phyloP scores from a whole-genome alignment of 2,329 filamentous ascomycete species.

The Fusarium robinianum region DNA sequence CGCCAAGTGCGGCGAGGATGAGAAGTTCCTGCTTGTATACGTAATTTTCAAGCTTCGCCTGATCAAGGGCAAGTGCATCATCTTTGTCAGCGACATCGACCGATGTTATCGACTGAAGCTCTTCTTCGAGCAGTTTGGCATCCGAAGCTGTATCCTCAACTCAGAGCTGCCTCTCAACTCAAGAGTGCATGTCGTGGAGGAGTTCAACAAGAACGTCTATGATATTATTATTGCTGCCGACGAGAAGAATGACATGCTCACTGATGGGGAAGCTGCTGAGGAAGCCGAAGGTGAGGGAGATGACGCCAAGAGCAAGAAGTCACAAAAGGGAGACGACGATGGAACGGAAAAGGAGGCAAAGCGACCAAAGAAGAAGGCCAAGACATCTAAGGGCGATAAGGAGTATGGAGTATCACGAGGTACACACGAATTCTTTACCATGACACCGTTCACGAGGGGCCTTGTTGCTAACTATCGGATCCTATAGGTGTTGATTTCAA shows the following conservation, averaged over 20 bases:
- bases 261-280: constrained; percentile 55
- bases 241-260: constrained; percentile 84
- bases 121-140: constrained; percentile 95
- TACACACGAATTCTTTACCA: constrained; percentile 11
- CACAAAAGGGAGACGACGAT: constrained; percentile 24
- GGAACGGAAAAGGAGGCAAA: constrained; percentile 39
- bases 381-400: constrained; percentile 69
- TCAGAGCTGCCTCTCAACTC: constrained; percentile 93
- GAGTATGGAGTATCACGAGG: constrained; percentile 96
- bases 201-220: constrained; percentile 96
- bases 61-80: constrained; percentile 84
- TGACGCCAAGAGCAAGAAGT: constrained; percentile 36
- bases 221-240: constrained; percentile 98
- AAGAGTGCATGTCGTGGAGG: constrained; percentile 89
- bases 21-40: constrained; percentile 92
- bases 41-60: constrained; percentile 94
- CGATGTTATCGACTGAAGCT: constrained; percentile 88
- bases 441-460: not conserved
- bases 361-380: constrained; percentile 41
- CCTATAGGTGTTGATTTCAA: constrained; percentile 80
- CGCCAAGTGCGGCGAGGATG: constrained; percentile 92
- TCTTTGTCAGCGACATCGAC: constrained; percentile 81
- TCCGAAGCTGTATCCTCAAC: constrained; percentile 91
- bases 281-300: constrained; percentile 52
- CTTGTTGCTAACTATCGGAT: constrained; percentile 19